phyloP scores from a whole-genome alignment of 2,329 filamentous ascomycete genomes.

The Scytalidium sp. region DNA sequence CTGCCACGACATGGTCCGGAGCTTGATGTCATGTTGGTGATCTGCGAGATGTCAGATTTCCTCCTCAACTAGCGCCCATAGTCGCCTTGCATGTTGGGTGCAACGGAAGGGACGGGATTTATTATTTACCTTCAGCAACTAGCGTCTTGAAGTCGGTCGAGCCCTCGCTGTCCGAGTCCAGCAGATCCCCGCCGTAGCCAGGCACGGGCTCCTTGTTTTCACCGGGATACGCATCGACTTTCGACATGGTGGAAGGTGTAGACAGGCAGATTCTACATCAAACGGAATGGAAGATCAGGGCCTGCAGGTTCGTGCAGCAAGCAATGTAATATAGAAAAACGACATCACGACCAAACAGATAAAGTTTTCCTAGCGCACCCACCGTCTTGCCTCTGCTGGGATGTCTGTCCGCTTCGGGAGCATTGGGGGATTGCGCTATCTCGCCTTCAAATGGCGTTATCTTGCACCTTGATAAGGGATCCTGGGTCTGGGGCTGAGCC shows the following conservation, averaged over 20 bases:
- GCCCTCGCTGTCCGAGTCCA: conserved; percentile 7
- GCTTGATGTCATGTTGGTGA: conserved; percentile 46
- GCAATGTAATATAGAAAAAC: background rate
- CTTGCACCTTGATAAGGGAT: no score
- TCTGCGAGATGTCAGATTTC: conserved; percentile 23
- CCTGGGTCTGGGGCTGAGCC: no score
- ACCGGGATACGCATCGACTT: background rate
- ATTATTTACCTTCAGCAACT: conserved; percentile 24
- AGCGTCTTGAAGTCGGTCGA: conserved; percentile 21
- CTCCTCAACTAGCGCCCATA: background rate
- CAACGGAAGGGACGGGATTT: background rate
- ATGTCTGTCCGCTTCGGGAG: no score
- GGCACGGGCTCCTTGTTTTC: conserved; percentile 6
- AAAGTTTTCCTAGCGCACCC: no score
- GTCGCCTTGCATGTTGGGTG: background rate
- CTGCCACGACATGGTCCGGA: conserved; percentile 52
- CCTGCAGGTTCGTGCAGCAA: background rate
- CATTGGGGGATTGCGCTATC: no score
- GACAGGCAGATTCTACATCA: background rate
- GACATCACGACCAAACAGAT: no score
- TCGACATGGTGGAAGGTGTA: background rate
- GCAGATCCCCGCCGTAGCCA: background rate
- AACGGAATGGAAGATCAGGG: background rate
- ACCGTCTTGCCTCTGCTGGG: no score
- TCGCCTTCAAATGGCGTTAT: no score